These are phyloP conservation scores for Rhexocercosporidium sp. DNA, from an alignment of 2,329 filamentous ascomycete species.

Conservation along the genomic window DNA sequence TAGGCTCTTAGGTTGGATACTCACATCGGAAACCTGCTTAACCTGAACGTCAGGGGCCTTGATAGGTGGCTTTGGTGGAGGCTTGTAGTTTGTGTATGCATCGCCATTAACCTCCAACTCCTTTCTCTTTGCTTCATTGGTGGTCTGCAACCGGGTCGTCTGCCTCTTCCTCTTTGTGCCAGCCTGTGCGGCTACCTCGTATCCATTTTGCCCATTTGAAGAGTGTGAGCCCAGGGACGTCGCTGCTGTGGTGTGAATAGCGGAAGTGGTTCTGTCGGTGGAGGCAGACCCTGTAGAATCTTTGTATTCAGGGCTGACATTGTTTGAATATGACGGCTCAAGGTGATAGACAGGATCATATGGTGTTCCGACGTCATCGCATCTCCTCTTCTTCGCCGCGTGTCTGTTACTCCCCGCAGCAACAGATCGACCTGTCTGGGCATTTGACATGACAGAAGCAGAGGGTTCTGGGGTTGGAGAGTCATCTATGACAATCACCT, in stretches of 20 bases:
- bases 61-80: slow-evolving; percentile 85
- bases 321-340: slow-evolving; percentile 70
- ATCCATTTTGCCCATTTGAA: slow-evolving; percentile 64
- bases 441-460: slow-evolving; percentile 47
- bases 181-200: slow-evolving; percentile 69
- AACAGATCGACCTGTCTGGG: slow-evolving; percentile 34
- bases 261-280: slow-evolving; percentile 82
- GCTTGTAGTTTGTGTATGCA: slow-evolving; percentile 79
- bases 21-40: slow-evolving; percentile 66
- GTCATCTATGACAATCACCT: slow-evolving; percentile 83
- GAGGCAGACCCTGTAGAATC: slow-evolving; percentile 75
- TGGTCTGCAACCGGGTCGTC: slow-evolving; percentile 76
- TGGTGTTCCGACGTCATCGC: slow-evolving; percentile 56
- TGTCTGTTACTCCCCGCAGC: slow-evolving; percentile 54
- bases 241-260: slow-evolving; percentile 83
- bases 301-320: slow-evolving; percentile 73
- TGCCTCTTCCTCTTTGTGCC: slow-evolving; percentile 89
- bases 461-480: slow-evolving; percentile 57
- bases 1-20: slow-evolving; percentile 38
- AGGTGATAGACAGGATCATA: slow-evolving; percentile 77
- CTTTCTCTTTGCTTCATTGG: slow-evolving; percentile 80
- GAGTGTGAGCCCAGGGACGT: slow-evolving; percentile 78
- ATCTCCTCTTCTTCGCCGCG: slow-evolving; percentile 74
- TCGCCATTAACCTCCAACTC: slow-evolving; percentile 74
- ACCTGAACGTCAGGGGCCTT: slow-evolving; percentile 83